Evolutionary conservation across 768 basidiomycete species (phyloP).

Genomic region (Russula brevipes): DNA sequence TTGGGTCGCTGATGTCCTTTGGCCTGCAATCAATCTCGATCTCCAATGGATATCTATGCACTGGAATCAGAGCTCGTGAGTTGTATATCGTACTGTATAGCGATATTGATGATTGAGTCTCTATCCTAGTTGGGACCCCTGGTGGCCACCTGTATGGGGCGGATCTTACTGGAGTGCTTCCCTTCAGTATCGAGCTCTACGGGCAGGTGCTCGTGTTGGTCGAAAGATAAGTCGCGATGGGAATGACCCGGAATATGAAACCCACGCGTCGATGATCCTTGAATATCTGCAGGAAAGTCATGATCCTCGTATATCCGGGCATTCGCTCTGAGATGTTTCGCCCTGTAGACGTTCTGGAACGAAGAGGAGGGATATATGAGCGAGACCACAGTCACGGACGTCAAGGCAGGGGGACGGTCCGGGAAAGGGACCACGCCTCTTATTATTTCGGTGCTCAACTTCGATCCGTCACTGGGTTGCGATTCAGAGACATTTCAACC

Average conservation of each 20-base stretch:
- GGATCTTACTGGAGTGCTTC: slow-evolving; percentile 21
- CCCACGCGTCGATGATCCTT: slow-evolving; percentile 7
- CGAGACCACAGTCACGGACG: slow-evolving; percentile 16
- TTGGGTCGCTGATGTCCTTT: slow-evolving; percentile 9
- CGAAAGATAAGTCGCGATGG: slow-evolving; percentile 5
- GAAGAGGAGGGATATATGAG: slow-evolving; percentile 14
- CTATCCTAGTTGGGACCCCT: slow-evolving; percentile 14
- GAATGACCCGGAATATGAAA: background rate
- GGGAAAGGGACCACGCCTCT: slow-evolving; percentile 4
- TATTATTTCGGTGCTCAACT: slow-evolving; percentile 12
- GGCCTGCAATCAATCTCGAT: slow-evolving; percentile 18
- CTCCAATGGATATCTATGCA: slow-evolving; percentile 14
- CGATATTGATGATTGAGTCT: background rate
- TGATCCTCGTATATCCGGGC: background rate
- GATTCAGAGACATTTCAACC: slow-evolving; percentile 16
- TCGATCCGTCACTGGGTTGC: slow-evolving; percentile 18
- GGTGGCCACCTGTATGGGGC: slow-evolving; percentile 15
- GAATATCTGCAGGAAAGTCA: slow-evolving; percentile 19
- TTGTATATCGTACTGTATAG: background rate
- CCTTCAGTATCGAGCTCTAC: slow-evolving; percentile 12
- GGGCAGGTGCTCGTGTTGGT: slow-evolving; percentile 11
- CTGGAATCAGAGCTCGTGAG: slow-evolving; percentile 22
- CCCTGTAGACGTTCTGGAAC: slow-evolving; percentile 20
- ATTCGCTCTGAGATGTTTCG: background rate
- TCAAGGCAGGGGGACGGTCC: slow-evolving; percentile 9